These are phyloP conservation scores for Claviceps cyperi DNA, from an alignment of 2,329 filamentous ascomycete species.

Conservation along the genomic window DNA sequence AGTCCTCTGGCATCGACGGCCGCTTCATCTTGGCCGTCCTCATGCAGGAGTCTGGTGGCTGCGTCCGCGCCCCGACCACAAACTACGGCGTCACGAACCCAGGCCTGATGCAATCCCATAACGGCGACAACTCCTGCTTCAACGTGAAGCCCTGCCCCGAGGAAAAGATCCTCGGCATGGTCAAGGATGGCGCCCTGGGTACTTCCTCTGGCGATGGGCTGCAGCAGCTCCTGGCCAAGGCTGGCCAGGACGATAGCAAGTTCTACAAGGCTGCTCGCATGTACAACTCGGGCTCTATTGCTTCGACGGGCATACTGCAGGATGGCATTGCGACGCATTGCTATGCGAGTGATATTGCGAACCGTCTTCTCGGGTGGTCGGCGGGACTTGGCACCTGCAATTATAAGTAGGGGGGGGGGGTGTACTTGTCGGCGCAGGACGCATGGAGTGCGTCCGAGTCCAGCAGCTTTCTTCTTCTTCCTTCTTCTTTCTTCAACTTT, in stretches of 20 bases:
- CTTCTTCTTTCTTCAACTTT: neutral
- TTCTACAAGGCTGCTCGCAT: slow-evolving; percentile 32
- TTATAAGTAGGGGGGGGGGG: neutral
- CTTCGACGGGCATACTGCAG: slow-evolving; percentile 21
- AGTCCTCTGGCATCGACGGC: slow-evolving; percentile 17
- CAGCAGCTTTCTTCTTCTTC: neutral
- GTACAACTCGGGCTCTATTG: slow-evolving; percentile 35
- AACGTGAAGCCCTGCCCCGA: slow-evolving; percentile 14
- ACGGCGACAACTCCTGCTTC: slow-evolving; percentile 21
- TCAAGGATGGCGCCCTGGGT: slow-evolving; percentile 27
- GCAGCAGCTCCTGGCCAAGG: slow-evolving; percentile 16
- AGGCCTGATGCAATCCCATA: slow-evolving; percentile 26
- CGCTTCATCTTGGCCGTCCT: slow-evolving; percentile 29
- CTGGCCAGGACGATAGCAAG: slow-evolving; percentile 5
- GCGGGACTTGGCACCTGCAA: neutral
- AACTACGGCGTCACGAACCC: slow-evolving; percentile 27
- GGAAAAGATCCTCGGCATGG: slow-evolving; percentile 15
- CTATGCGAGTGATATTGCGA: slow-evolving; percentile 35
- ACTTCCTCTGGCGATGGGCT: slow-evolving; percentile 28
- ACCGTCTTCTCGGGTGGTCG: slow-evolving; percentile 3
- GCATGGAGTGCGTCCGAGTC: neutral
- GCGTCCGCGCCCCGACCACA: slow-evolving; percentile 25
- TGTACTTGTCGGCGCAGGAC: neutral
- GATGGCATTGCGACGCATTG: slow-evolving; percentile 31
- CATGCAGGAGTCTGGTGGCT: slow-evolving; percentile 30